phyloP scores from a whole-genome alignment of 1,284 basidiomycete genomes.

The Stereum hirsutum region DNA sequence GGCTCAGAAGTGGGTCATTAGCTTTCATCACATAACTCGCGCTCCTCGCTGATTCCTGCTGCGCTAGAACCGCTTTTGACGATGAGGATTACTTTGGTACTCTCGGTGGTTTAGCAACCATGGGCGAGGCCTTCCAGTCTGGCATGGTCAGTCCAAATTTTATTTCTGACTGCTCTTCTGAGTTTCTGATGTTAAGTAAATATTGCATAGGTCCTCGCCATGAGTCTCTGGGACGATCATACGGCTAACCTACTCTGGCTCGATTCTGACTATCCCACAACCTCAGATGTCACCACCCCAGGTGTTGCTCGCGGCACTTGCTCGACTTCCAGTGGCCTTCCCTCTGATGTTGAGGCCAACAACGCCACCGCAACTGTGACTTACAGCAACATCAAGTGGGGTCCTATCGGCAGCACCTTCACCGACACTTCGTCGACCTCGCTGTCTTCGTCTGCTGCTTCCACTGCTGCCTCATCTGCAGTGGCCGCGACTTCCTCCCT shows the following conservation, averaged over 20 bases:
- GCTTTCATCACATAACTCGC: too few species aligned
- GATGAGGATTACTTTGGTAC: conserved; percentile 35
- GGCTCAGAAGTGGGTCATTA: conserved; percentile 29
- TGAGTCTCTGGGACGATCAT: conserved; percentile 50
- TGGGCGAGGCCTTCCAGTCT: conserved; percentile 32
- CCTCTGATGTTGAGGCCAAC: conserved; percentile 33
- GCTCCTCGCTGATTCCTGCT: too few species aligned
- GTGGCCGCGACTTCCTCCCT: too few species aligned
- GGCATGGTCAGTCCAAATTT: too few species aligned
- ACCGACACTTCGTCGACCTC: too few species aligned
- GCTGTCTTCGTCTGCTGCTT: too few species aligned
- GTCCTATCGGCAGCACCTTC: conserved; percentile 41
- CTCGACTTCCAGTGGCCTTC: conserved; percentile 36
- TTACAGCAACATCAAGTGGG: conserved; percentile 51
- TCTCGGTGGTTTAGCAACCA: conserved; percentile 33
- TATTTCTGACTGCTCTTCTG: too few species aligned
- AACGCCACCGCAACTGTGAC: conserved; percentile 31
- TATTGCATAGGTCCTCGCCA: too few species aligned
- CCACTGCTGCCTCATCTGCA: too few species aligned
- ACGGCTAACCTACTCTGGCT: conserved; percentile 51
- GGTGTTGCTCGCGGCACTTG: conserved; percentile 49
- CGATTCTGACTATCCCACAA: conserved; percentile 44
- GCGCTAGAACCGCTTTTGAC: conserved; percentile 23
- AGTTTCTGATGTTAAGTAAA: too few species aligned
- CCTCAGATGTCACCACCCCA: conserved; percentile 28